These are phyloP conservation scores for Myrica gale DNA, from an alignment of 306 rosid species.

Conservation along the genomic window DNA sequence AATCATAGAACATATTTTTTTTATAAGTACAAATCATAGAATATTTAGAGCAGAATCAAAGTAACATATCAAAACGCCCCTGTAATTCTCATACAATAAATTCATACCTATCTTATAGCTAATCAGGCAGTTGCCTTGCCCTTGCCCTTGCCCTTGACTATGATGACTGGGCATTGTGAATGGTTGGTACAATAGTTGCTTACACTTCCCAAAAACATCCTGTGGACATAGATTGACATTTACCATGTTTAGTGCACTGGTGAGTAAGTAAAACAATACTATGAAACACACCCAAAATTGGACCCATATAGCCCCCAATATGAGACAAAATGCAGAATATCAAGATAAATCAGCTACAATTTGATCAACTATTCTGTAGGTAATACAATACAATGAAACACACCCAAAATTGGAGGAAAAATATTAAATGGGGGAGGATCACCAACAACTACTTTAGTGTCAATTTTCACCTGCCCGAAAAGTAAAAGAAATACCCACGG, in stretches of 20 bases:
- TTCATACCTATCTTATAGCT: conserved; percentile 38
- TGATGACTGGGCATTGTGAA: conserved; percentile 66
- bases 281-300: background rate
- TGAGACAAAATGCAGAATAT: background rate
- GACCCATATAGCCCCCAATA: background rate
- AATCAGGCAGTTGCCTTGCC: conserved; percentile 35
- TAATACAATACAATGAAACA: background rate
- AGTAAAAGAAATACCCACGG: background rate
- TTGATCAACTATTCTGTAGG: background rate
- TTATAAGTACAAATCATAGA: background rate
- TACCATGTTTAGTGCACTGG: conserved; percentile 1
- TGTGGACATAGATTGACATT: conserved; percentile 25
- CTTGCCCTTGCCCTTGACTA: conserved; percentile 65
- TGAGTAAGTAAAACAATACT: background rate
- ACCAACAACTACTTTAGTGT: conserved; percentile 70
- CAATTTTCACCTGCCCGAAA: conserved; percentile 42
- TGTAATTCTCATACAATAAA: conserved; percentile 24
- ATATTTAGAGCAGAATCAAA: background rate
- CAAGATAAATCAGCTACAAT: background rate
- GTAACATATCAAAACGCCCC: conserved; percentile 19
- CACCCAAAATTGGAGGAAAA: no score
- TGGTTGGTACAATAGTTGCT: conserved; percentile 81
- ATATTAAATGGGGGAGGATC: conserved; percentile 39
- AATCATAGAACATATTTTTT: no score
- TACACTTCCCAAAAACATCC: conserved; percentile 96